phyloP scores from a whole-genome alignment of 352 stramenopile genomes.

The Globisporangium radiosum region DNA sequence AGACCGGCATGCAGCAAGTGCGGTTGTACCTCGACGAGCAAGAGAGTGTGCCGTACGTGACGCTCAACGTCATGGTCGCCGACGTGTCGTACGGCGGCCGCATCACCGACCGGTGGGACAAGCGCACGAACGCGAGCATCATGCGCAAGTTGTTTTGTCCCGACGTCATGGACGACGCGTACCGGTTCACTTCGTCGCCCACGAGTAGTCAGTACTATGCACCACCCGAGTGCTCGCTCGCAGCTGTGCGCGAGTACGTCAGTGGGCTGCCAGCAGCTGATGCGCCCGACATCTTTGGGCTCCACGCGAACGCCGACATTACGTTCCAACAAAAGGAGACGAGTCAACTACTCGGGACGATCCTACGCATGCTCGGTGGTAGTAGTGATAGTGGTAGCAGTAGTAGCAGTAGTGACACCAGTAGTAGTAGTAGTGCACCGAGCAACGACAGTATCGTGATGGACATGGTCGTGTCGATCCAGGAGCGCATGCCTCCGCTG shows the following conservation, averaged over 20 bases:
- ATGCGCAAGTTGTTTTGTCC: conserved; percentile 90
- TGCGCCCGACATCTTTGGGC: conserved; percentile 87
- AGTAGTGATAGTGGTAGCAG: conserved; percentile 33
- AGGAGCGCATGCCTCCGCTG: conserved; percentile 63
- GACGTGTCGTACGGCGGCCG: conserved; percentile 94
- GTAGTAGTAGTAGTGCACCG: conserved; percentile 32
- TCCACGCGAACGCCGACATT: conserved; percentile 93
- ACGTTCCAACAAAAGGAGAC: conserved; percentile 93
- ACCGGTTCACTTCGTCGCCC: conserved; percentile 69
- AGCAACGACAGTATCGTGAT: conserved; percentile 77
- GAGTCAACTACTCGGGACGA: conserved; percentile 57
- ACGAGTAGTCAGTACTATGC: conserved; percentile 60
- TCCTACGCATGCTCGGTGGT: conserved; percentile 55
- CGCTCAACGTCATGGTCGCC: conserved; percentile 92
- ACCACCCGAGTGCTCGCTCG: conserved; percentile 51
- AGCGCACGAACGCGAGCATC: conserved; percentile 92
- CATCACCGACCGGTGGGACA: conserved; percentile 94
- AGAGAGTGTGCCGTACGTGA: conserved; percentile 89
- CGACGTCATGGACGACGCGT: conserved; percentile 84
- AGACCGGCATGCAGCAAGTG: conserved; percentile 91
- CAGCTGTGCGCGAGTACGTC: conserved; percentile 79
- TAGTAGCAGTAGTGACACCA: conserved; percentile 21
- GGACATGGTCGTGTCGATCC: conserved; percentile 78
- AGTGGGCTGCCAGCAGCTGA: conserved; percentile 74
- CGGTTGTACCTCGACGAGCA: conserved; percentile 93